Conservation (phyloP, 2,329 filamentous ascomycete genomes). For the Alternaria angustiovoidea region DNA sequence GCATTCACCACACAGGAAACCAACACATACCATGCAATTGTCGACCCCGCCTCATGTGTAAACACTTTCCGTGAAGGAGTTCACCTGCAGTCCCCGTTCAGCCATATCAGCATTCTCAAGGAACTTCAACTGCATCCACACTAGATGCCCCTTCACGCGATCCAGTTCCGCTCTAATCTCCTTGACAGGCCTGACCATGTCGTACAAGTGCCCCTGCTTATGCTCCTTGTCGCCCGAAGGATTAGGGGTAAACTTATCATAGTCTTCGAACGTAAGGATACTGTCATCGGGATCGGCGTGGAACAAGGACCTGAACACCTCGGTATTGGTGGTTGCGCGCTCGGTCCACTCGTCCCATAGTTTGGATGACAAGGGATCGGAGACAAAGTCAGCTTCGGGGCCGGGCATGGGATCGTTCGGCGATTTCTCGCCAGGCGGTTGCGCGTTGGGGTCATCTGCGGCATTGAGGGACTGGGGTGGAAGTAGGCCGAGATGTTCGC, state of each 20-base stretch:
- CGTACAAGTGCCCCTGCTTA: constrained; percentile 87
- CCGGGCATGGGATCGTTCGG: constrained; percentile 79
- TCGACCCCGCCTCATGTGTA: constrained; percentile 62
- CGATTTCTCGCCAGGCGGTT: constrained; percentile 72
- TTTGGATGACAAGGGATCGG: constrained; percentile 66
- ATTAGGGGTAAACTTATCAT: constrained; percentile 73
- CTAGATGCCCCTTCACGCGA: constrained; percentile 84
- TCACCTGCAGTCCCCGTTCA: constrained; percentile 85
- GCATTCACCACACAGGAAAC: not conserved
- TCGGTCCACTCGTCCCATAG: constrained; percentile 72
- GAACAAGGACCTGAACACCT: constrained; percentile 80
- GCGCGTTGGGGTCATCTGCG: constrained; percentile 74
- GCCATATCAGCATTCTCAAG: constrained; percentile 86
- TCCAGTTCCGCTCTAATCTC: constrained; percentile 80
- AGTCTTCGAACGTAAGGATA: constrained; percentile 89
- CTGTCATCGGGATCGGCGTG: constrained; percentile 89
- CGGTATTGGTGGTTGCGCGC: constrained; percentile 74
- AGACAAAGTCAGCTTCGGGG: constrained; percentile 68
- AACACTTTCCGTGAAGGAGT: constrained; percentile 85
- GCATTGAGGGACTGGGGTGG: constrained; percentile 75
- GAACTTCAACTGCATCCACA: constrained; percentile 95
- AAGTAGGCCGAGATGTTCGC: constrained; percentile 87
- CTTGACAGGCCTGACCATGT: constrained; percentile 68
- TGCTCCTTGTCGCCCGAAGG: constrained; percentile 65
- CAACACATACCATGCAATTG: not conserved